phyloP scores from a whole-genome alignment of 768 basidiomycete genomes.

The Kwoniella mangroviensis region DNA sequence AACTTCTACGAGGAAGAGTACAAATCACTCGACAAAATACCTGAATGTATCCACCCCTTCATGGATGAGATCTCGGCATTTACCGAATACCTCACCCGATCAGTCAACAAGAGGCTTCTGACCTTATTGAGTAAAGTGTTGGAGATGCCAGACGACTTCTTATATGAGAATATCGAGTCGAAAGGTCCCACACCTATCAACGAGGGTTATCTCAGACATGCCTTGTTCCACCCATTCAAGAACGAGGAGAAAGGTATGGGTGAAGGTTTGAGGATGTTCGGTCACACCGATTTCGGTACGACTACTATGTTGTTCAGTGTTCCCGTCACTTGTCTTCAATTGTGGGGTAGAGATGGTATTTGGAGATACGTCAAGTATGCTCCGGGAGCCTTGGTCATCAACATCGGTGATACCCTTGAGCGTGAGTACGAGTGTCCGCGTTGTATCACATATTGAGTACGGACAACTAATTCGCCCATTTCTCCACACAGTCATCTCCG shows the following conservation, averaged over 20 bases:
- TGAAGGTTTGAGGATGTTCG: constrained; percentile 35
- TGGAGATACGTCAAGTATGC: constrained; percentile 48
- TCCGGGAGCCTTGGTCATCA: constrained; percentile 47
- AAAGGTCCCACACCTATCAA: constrained; percentile 25
- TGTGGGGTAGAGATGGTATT: constrained; percentile 44
- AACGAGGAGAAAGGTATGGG: constrained; percentile 14
- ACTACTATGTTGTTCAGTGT: constrained; percentile 48
- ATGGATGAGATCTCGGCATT: constrained; percentile 32
- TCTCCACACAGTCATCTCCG: constrained; percentile 2
- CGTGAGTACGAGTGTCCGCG: constrained; percentile 14
- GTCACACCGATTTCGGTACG: constrained; percentile 41
- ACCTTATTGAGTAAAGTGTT: constrained; percentile 43
- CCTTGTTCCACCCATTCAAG: constrained; percentile 36
- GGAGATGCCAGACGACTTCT: constrained; percentile 45
- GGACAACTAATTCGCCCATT: too few relatives aligned
- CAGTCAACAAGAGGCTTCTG: constrained; percentile 44
- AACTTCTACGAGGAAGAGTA: constrained; percentile 29
- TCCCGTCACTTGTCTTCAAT: constrained; percentile 48
- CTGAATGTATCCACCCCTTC: constrained; percentile 19
- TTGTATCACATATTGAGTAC: too few relatives aligned
- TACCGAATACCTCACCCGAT: constrained; percentile 28
- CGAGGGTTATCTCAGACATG: constrained; percentile 42
- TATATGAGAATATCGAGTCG: constrained; percentile 43
- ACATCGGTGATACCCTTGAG: constrained; percentile 51
- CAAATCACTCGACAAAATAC: constrained; percentile 10